These are phyloP conservation scores for Meyerozyma elateridarum DNA, from an alignment of 1,139 yeast genomes.

Conservation along the genomic window DNA sequence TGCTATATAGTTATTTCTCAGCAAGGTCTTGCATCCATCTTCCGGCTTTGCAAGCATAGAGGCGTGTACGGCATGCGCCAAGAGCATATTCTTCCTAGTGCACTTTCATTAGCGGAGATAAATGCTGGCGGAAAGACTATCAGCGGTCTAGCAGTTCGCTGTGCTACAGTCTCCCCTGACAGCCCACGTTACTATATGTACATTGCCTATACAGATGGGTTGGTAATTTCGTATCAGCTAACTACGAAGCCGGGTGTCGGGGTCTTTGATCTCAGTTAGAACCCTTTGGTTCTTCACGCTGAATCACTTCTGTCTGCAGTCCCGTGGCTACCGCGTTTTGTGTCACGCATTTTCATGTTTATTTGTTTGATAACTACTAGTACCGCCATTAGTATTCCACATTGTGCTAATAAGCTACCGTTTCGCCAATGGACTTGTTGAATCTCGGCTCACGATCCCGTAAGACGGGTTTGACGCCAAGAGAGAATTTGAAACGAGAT, in stretches of 20 bases:
- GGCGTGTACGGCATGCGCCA: conserved; percentile 60
- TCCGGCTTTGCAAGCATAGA: conserved; percentile 52
- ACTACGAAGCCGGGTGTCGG: not conserved
- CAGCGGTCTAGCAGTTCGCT: conserved; percentile 26
- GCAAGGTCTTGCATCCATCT: conserved; percentile 52
- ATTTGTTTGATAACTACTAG: conserved; percentile 2
- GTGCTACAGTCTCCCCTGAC: conserved; percentile 15
- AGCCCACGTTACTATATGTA: conserved; percentile 24
- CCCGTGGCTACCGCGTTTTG: conserved; percentile 5
- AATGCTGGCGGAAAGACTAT: conserved; percentile 29
- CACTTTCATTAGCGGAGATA: conserved; percentile 23
- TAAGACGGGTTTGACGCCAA: conserved; percentile 56
- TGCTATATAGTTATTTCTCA: conserved; percentile 54
- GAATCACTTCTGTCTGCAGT: too few relatives aligned
- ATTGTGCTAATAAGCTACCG: too few relatives aligned
- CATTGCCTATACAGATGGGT: conserved; percentile 30
- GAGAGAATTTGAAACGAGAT: conserved; percentile 51
- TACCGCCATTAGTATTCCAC: too few relatives aligned
- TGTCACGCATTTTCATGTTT: conserved; percentile 5
- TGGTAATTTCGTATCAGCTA: conserved; percentile 23
- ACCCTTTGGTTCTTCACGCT: too few relatives aligned
- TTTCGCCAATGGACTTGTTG: conserved; percentile 47
- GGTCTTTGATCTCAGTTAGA: not conserved
- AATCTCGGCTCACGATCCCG: conserved; percentile 53
- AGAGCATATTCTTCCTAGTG: conserved; percentile 51